Evolutionary conservation across 177 flowering plant genomes (phyloP).

Genomic region (Vitis hybrid): DNA sequence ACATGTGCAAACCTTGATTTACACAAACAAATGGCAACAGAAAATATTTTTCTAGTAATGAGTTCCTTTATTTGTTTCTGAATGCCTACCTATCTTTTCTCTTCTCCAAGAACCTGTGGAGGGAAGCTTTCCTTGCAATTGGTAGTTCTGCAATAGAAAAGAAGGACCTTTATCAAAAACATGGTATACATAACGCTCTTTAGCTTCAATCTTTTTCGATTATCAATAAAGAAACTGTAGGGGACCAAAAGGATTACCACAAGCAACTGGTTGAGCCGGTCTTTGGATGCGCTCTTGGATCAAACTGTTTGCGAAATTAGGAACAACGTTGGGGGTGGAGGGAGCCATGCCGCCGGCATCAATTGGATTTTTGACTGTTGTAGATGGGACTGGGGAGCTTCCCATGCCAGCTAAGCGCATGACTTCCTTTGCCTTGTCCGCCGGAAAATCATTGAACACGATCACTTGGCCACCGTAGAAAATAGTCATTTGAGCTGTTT

Average conservation of each 20-base stretch:
- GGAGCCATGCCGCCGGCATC: constrained; percentile 15
- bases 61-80: background rate
- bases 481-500: constrained; percentile 62
- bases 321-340: constrained; percentile 7
- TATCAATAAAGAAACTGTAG: background rate
- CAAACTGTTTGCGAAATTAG: constrained; percentile 8
- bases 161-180: background rate
- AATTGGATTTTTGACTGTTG: constrained; percentile 3
- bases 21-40: background rate
- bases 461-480: constrained; percentile 67
- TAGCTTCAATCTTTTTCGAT: background rate
- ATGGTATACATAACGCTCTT: background rate
- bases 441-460: constrained; percentile 58
- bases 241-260: constrained; percentile 26
- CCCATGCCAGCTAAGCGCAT: constrained; percentile 55
- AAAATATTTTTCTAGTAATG: background rate
- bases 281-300: constrained; percentile 18
- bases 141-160: constrained; percentile 55
- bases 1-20: background rate
- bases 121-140: constrained; percentile 76
- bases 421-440: constrained; percentile 68
- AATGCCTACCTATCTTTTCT: constrained; percentile 72
- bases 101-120: constrained; percentile 83
- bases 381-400: constrained; percentile 12
- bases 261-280: constrained; percentile 21